Evolutionary conservation across 106 monocot species (phyloP).

Genomic region (Iris macrosiphon): DNA sequence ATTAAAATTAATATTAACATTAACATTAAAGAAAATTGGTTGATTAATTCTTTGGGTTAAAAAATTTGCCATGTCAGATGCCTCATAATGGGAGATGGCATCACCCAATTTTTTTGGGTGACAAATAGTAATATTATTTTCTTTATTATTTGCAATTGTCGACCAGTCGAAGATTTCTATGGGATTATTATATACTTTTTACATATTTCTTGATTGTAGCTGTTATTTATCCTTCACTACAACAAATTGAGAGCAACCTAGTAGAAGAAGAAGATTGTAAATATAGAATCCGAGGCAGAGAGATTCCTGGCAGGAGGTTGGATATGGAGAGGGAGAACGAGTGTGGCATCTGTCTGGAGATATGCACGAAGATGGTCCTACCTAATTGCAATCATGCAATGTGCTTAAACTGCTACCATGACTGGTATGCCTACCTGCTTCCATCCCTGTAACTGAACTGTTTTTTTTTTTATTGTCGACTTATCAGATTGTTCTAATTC

Average conservation of each 20-base stretch:
- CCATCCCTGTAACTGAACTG: background rate
- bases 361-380: conserved; percentile 81
- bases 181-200: too few species aligned
- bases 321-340: conserved; percentile 68
- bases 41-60: too few species aligned
- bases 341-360: conserved; percentile 82
- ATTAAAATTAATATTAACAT: too few species aligned
- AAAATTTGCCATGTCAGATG: too few species aligned
- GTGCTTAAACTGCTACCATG: conserved; percentile 91
- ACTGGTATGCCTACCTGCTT: conserved; percentile 43
- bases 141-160: too few species aligned
- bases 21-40: too few species aligned
- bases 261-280: conserved; percentile 30
- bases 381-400: conserved; percentile 94
- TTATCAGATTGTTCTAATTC: background rate
- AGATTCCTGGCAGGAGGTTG: conserved; percentile 28
- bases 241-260: conserved; percentile 60
- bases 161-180: too few species aligned
- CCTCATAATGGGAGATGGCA: too few species aligned
- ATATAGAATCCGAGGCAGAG: conserved; percentile 22
- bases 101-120: too few species aligned
- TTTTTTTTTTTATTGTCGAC: background rate
- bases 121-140: too few species aligned
- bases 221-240: conserved; percentile 76
- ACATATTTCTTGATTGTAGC: conserved; percentile 26